A percentile compares a stretch with the other conserved stretches of the same genome.
phyloP scores from a whole-genome alignment of 106 monocot species.

The Hemerocallis citrina region DNA sequence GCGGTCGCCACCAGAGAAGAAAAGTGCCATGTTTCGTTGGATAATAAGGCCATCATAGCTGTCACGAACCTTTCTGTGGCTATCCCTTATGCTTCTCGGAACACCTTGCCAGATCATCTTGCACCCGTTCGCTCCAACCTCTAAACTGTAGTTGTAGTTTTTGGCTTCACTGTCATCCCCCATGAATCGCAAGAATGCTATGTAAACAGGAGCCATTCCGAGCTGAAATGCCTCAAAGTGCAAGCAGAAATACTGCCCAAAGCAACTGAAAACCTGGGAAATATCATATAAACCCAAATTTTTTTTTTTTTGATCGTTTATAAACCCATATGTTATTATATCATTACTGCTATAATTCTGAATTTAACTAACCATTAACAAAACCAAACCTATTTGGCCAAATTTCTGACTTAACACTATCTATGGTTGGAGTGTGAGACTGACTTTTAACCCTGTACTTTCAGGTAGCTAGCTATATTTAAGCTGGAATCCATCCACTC shows the following conservation, averaged over 20 bases:
- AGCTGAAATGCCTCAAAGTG: constrained; percentile 20
- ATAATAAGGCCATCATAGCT: constrained; percentile 40
- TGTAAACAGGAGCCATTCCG: constrained; percentile 17
- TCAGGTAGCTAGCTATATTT: too few relatives aligned
- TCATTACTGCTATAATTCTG: too few relatives aligned
- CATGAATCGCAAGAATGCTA: constrained; percentile 20
- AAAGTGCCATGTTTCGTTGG: constrained; percentile 38
- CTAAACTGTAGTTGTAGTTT: constrained; percentile 19
- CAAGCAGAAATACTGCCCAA: constrained; percentile 20
- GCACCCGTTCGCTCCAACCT: constrained; percentile 12
- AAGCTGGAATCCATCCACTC: too few relatives aligned
- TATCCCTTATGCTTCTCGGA: constrained; percentile 39
- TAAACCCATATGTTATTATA: too few relatives aligned
- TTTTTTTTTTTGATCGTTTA: too few relatives aligned
- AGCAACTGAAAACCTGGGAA: constrained; percentile 20
- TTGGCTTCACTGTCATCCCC: constrained; percentile 17
- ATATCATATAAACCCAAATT: too few relatives aligned
- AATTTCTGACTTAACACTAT: too few relatives aligned
- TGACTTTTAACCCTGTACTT: too few relatives aligned
- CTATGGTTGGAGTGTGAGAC: too few relatives aligned
- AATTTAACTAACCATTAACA: too few relatives aligned
- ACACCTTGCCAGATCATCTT: constrained; percentile 45
- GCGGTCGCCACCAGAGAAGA: constrained; percentile 39
- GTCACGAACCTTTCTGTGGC: constrained; percentile 41
- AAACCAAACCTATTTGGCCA: too few relatives aligned